A percentile compares a stretch with the other conserved stretches of the same genome.
Evolutionary conservation across 441 rosid genomes (phyloP).

Genomic region (Brassica hybrid): DNA sequence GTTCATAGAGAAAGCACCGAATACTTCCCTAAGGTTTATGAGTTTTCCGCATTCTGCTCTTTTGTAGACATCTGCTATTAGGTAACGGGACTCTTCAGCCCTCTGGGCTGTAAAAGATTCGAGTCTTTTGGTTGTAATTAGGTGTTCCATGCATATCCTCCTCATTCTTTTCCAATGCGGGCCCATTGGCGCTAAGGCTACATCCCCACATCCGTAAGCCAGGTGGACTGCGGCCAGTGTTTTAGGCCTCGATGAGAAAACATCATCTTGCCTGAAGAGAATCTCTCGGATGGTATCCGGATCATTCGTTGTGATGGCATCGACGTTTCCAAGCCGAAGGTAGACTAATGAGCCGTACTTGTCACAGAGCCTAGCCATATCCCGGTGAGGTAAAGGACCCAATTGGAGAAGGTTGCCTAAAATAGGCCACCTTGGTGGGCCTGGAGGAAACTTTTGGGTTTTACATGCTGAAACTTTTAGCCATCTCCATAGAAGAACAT

Average conservation of each 20-base stretch:
- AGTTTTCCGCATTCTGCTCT: slow-evolving; percentile 40
- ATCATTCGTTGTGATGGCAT: slow-evolving; percentile 80
- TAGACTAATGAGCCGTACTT: slow-evolving; percentile 78
- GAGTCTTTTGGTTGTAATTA: slow-evolving; percentile 43
- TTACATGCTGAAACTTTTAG: slow-evolving; percentile 22
- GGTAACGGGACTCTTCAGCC: slow-evolving; percentile 33
- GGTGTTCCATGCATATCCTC: slow-evolving; percentile 47
- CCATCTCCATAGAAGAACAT: slow-evolving; percentile 35
- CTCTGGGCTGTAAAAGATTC: slow-evolving; percentile 35
- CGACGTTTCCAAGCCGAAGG: slow-evolving; percentile 69
- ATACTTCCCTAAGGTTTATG: slow-evolving; percentile 68
- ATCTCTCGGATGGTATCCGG: slow-evolving; percentile 71
- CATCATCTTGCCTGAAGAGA: slow-evolving; percentile 70
- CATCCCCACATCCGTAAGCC: slow-evolving; percentile 70
- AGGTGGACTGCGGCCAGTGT: slow-evolving; percentile 78
- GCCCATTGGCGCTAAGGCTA: slow-evolving; percentile 80
- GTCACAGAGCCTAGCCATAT: slow-evolving; percentile 63
- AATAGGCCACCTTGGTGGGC: slow-evolving; percentile 77
- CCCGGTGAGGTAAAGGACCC: slow-evolving; percentile 72
- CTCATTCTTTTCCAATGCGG: slow-evolving; percentile 52
- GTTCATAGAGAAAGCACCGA: slow-evolving; percentile 90
- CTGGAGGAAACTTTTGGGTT: slow-evolving; percentile 63
- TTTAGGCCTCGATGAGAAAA: slow-evolving; percentile 77
- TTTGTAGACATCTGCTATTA: slow-evolving; percentile 49
- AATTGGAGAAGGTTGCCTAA: slow-evolving; percentile 84